Evolutionary conservation across 495 filamentous ascomycete genomes (phyloP), one percentile per base, ranked within the genome.

Genomic region (Hypoxylon rickii): DNA sequence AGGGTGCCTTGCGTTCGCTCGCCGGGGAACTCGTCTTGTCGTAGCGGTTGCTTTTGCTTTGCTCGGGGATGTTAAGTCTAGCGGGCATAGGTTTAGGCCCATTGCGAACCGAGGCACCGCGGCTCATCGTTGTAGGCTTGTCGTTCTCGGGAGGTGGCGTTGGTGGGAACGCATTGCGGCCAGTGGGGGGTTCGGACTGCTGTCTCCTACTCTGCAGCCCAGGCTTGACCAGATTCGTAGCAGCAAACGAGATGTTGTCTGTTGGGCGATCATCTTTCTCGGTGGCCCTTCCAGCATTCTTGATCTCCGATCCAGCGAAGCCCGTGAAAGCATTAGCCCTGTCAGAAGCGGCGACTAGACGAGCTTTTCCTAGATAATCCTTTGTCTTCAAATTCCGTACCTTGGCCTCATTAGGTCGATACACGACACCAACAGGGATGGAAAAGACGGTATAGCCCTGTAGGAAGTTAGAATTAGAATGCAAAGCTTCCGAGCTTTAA

Each of bases 361-460:
- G 80, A 13, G 95, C 90, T 68, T 96, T 97, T 24, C 94, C 94
- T 3, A 99, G 83, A 67, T 99, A 99, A 65, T 97, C 91, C 70
- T 96, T 97, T 17, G 89, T 85, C 74, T 96, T 95, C 58, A 99
- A 79, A 63, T 99, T 99, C 70, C 93, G 96, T 47, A 99, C 94
- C 71, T 99, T 99, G 55, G 95, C 92, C 55, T 92, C 90, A 70
- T 96, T 97, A 26, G 94, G 94, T 39, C 94, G 82, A 74, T 97
- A 99, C 37, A 99, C 77, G 33, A 97, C 86, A 12, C 94, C 94
- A 22, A 97, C 91, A 1, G 94, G 94, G 36, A 99, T 97, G 2
- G 94, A 99, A 77, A 99, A 99, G 10, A 99, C 94, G 1, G 95
- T 99, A 66, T 97, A 99, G 40, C 92, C 93, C 93, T 96, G 22